phyloP scores from a whole-genome alignment of 208 protist species.

The Crithidia expoeki region DNA sequence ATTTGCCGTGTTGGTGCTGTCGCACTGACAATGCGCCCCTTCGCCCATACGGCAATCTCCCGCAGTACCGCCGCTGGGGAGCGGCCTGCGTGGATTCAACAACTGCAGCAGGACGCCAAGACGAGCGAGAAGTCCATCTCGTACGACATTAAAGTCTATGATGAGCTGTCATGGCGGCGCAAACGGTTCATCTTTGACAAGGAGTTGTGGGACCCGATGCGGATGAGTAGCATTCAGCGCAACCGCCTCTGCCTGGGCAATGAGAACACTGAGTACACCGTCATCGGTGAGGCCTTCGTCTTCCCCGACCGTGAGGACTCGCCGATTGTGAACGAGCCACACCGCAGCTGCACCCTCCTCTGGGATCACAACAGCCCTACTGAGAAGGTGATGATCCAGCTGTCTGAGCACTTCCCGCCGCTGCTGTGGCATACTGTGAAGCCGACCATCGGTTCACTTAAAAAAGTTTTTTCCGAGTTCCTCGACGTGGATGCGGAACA shows the following conservation, averaged over 20 bases:
- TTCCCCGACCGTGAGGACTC: conserved; percentile 91
- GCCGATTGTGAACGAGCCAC: conserved; percentile 90
- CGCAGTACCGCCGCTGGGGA: conserved; percentile 6
- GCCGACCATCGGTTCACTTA: conserved; percentile 74
- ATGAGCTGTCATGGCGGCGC: conserved; percentile 80
- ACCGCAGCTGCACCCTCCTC: conserved; percentile 71
- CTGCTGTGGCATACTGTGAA: conserved; percentile 91
- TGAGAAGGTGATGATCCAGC: conserved; percentile 91
- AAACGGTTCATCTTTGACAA: conserved; percentile 83
- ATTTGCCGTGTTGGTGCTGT: background rate
- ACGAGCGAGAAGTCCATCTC: conserved; percentile 71
- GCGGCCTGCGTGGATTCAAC: conserved; percentile 68
- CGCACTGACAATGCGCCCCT: background rate
- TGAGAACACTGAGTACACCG: conserved; percentile 87
- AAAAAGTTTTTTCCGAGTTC: conserved; percentile 89
- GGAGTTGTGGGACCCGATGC: conserved; percentile 77
- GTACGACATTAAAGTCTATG: conserved; percentile 91
- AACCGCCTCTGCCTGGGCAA: conserved; percentile 80
- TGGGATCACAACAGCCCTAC: conserved; percentile 92
- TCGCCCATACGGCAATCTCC: background rate
- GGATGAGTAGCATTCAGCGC: conserved; percentile 85
- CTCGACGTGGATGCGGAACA: conserved; percentile 89
- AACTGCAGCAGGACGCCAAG: conserved; percentile 76
- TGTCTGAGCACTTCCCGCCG: conserved; percentile 88
- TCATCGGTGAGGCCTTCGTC: conserved; percentile 91